Evolutionary conservation across 2,329 filamentous ascomycete genomes (phyloP).

Genomic region (Pseudogymnoascus sp.): DNA sequence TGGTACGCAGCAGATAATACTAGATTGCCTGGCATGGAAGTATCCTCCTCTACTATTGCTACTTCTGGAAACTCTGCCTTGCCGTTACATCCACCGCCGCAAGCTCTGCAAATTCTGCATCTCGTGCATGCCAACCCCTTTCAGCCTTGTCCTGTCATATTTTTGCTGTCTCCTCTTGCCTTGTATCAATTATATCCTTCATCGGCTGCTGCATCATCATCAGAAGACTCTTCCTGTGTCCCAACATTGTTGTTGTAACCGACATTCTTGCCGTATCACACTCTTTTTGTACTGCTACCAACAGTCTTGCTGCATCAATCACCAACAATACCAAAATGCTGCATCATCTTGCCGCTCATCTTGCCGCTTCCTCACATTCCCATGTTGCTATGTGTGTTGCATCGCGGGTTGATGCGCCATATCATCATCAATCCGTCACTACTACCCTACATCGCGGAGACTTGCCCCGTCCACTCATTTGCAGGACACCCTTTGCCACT

Average conservation of each 20-base stretch:
- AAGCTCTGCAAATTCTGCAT: not conserved
- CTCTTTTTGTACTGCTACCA: too few relatives aligned
- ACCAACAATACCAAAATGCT: too few relatives aligned
- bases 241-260: not conserved
- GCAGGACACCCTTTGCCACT: not conserved
- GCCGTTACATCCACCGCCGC: not conserved
- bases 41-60: too few relatives aligned
- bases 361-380: not conserved
- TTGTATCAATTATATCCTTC: not conserved
- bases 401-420: not conserved
- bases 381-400: not conserved
- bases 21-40: too few relatives aligned
- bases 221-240: not conserved
- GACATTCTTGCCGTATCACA: not conserved
- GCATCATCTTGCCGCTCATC: not conserved
- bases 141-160: not conserved
- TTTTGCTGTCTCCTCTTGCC: not conserved
- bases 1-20: too few relatives aligned
- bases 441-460: not conserved
- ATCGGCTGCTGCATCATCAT: not conserved
- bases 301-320: too few relatives aligned
- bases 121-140: not conserved
- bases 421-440: not conserved
- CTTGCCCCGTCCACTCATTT: not conserved
- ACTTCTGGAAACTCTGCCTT: too few relatives aligned